phyloP scores from a whole-genome alignment of 495 filamentous ascomycete genomes.

The Talaromyces ruber region DNA sequence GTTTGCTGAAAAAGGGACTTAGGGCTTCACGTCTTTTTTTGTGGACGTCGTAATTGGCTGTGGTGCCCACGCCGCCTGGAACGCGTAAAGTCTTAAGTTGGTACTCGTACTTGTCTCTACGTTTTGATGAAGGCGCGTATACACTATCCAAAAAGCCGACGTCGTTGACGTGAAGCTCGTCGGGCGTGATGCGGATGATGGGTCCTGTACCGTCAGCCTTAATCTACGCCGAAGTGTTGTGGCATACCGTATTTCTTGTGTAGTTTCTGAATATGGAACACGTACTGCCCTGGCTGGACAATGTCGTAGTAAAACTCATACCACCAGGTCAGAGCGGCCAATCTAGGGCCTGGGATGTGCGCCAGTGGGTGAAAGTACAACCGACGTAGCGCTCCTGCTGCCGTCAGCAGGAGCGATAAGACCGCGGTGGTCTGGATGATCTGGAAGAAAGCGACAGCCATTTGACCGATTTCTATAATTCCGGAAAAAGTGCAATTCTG shows the following conservation, averaged over 20 bases:
- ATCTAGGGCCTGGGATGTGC: constrained; percentile 5
- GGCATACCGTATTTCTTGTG: constrained; percentile 26
- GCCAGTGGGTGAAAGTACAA: constrained; percentile 7
- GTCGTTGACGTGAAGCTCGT: constrained; percentile 28
- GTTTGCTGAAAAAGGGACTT: constrained; percentile 26
- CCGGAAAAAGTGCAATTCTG: too few species aligned
- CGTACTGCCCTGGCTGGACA: constrained; percentile 14
- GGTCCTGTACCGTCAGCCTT: constrained; percentile 16
- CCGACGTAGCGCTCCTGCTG: constrained; percentile 3
- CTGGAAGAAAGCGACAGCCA: not conserved
- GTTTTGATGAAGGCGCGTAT: constrained; percentile 11
- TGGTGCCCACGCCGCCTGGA: constrained; percentile 14
- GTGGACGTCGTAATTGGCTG: constrained; percentile 21
- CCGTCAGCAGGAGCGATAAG: constrained; percentile 1
- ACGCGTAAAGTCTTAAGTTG: constrained; percentile 12
- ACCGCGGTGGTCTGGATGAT: constrained; percentile 7
- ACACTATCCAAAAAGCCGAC: constrained; percentile 20
- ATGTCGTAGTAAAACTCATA: constrained; percentile 7
- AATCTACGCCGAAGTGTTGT: not conserved
- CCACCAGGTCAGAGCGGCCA: constrained; percentile 29
- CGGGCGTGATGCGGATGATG: constrained; percentile 28
- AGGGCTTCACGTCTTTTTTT: constrained; percentile 25
- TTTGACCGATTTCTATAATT: not conserved
- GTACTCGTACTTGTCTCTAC: constrained; percentile 18
- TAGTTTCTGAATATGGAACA: constrained; percentile 25